These are phyloP conservation scores for Alternaria conjuncta DNA, from an alignment of 2,329 filamentous ascomycete species.

Conservation along the genomic window DNA sequence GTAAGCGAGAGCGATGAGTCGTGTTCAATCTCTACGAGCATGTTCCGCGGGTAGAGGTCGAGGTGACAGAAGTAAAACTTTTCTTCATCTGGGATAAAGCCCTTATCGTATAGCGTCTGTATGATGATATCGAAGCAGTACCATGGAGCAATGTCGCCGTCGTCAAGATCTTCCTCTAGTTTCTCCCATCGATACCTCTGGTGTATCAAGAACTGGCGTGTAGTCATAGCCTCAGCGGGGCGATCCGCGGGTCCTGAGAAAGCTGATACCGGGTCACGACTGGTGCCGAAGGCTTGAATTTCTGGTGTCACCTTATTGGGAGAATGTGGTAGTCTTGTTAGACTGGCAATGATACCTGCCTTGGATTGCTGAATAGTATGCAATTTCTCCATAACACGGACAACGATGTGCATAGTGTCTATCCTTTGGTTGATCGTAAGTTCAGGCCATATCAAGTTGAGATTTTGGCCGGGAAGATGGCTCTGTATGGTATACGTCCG, in stretches of 20 bases:
- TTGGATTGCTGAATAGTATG: not conserved
- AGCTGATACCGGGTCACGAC: not conserved
- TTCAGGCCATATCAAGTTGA: not conserved
- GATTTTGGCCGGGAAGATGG: not conserved
- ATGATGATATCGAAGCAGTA: slow-evolving; percentile 7
- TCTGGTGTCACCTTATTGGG: accelerated
- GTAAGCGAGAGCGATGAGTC: slow-evolving; percentile 15
- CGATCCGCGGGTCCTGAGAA: not conserved
- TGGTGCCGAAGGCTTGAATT: not conserved
- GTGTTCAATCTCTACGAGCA: slow-evolving; percentile 22
- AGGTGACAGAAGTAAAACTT: slow-evolving; percentile 11
- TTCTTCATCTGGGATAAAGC: slow-evolving; percentile 3
- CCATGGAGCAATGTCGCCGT: not conserved
- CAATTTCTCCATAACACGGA: not conserved
- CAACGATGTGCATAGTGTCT: not conserved
- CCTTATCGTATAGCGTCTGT: no score
- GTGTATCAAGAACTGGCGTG: not conserved
- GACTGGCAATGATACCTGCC: not conserved
- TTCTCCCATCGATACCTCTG: not conserved
- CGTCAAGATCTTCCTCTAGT: not conserved
- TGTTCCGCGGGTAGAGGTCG: slow-evolving; percentile 27
- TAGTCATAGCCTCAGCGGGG: not conserved
- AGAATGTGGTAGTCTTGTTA: not conserved
- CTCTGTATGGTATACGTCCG: not conserved
- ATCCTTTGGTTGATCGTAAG: not conserved